These are phyloP conservation scores for Henckelia pumila DNA, from an alignment of 257 asterid species.

Conservation along the genomic window DNA sequence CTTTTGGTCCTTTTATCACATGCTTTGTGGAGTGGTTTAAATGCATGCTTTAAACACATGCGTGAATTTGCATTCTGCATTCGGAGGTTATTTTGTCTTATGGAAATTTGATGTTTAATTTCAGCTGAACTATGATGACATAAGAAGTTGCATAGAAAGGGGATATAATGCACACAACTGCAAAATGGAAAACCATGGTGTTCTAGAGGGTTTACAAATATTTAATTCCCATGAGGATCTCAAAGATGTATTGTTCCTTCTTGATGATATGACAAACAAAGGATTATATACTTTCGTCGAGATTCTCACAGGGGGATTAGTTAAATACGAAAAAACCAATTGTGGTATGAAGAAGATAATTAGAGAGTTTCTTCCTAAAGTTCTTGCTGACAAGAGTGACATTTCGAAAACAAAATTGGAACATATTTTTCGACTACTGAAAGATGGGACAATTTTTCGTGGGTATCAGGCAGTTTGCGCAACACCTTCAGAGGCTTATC, in stretches of 20 bases:
- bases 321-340: slow-evolving; percentile 50
- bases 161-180: slow-evolving; percentile 42
- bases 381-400: slow-evolving; percentile 31
- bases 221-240: slow-evolving; percentile 29
- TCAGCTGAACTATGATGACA: slow-evolving; percentile 58
- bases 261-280: slow-evolving; percentile 62
- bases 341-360: slow-evolving; percentile 47
- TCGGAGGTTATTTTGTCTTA: slow-evolving; percentile 11
- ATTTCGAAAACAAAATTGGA: slow-evolving; percentile 35
- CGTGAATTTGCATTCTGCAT: slow-evolving; percentile 12
- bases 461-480: slow-evolving; percentile 24
- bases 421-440: slow-evolving; percentile 40
- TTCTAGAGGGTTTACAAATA: slow-evolving; percentile 31
- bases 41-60: not conserved
- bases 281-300: slow-evolving; percentile 49
- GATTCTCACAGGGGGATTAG: slow-evolving; percentile 46
- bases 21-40: not conserved
- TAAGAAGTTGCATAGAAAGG: slow-evolving; percentile 47
- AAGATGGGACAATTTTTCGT: slow-evolving; percentile 39
- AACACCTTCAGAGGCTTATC: slow-evolving; percentile 38
- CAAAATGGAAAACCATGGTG: slow-evolving; percentile 24
- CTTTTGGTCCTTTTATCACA: not conserved
- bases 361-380: slow-evolving; percentile 40
- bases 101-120: slow-evolving; percentile 10
- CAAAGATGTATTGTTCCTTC: slow-evolving; percentile 37